A percentile compares a stretch with the other conserved stretches of the same genome.
phyloP scores from a whole-genome alignment of 345 rosid species.

The Gynandropsis gynandra region DNA sequence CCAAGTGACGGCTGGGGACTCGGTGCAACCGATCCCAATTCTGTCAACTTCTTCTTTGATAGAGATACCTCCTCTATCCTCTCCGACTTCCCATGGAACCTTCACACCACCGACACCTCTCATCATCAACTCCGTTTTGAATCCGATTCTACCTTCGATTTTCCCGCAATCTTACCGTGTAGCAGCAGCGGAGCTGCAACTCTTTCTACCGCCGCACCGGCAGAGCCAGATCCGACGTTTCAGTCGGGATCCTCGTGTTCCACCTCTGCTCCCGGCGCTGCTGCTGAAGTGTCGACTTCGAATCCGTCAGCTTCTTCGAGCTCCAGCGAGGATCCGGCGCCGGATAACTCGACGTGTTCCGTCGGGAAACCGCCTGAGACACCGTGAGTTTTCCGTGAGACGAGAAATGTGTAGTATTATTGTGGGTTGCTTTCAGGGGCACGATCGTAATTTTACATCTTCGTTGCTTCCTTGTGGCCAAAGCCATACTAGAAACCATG shows the following conservation, averaged over 20 bases:
- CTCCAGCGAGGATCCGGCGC: conserved; percentile 71
- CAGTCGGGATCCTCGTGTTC: conserved; percentile 11
- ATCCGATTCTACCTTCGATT: conserved; percentile 6
- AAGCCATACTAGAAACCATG: conserved; percentile 6
- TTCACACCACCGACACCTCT: conserved; percentile 21
- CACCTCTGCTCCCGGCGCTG: not conserved
- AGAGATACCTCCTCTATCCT: conserved; percentile 42
- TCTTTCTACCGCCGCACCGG: not conserved
- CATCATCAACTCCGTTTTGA: not conserved
- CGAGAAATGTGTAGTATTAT: conserved; percentile 20
- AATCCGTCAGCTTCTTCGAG: conserved; percentile 65
- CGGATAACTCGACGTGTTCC: conserved; percentile 73
- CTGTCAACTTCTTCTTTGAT: conserved; percentile 41
- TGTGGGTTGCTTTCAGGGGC: conserved; percentile 18
- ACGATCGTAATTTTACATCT: conserved; percentile 35
- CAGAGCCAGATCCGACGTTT: not conserved
- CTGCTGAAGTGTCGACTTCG: conserved; percentile 43
- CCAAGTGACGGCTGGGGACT: conserved; percentile 36
- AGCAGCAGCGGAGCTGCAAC: not conserved
- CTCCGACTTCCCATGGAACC: conserved; percentile 64
- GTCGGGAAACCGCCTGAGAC: conserved; percentile 64
- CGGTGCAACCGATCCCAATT: conserved; percentile 34
- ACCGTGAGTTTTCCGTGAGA: conserved; percentile 58
- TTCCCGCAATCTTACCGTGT: not conserved
- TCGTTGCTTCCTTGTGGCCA: conserved; percentile 15